phyloP scores from a whole-genome alignment of 2,329 filamentous ascomycete genomes.

The Tetracladium maxilliforme region DNA sequence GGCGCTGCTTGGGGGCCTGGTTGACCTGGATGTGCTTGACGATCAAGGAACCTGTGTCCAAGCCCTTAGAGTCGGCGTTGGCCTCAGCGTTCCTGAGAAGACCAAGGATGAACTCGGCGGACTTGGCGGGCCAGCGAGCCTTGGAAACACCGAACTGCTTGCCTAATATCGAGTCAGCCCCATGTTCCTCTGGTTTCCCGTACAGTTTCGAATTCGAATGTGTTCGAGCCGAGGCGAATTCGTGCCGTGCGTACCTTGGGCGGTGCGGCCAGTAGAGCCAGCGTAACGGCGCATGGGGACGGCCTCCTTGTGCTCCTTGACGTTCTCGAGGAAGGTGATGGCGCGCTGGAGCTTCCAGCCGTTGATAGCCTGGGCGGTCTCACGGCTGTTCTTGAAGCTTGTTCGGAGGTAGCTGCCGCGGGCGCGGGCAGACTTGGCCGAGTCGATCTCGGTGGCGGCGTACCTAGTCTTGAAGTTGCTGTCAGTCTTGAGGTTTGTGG shows the following conservation, averaged over 20 bases:
- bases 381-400: conserved; percentile 99
- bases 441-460: conserved; percentile 77
- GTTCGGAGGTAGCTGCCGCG: conserved; percentile 98
- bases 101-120: conserved; percentile 91
- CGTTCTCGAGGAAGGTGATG: conserved; percentile 94
- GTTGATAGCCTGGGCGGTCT: conserved; percentile 98
- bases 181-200: conserved; percentile 1
- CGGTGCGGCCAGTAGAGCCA: conserved; percentile 85
- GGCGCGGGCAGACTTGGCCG: conserved; percentile 89
- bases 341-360: conserved; percentile 96
- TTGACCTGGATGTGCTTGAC: conserved; percentile 99
- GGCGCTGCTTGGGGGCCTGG: conserved; percentile 98
- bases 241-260: conserved; percentile 88
- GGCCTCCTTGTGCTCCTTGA: conserved; percentile 91
- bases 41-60: conserved; percentile 92
- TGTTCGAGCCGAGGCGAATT: too few relatives aligned
- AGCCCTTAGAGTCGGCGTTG: conserved; percentile 93
- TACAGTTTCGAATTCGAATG: not conserved
- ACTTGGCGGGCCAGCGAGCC: conserved; percentile 99
- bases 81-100: conserved; percentile 96
- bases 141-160: conserved; percentile 98
- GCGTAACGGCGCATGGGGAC: conserved; percentile 97
- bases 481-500: conserved; percentile 1
- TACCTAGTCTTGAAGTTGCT: conserved; percentile 46
- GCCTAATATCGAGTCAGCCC: conserved; percentile 38